A percentile compares a stretch with the other conserved stretches of the same genome.
These are phyloP conservation scores for Thuidium tamariscinum DNA, from an alignment of 225 moss, liverwort and hornwort genomes.

Conservation along the genomic window DNA sequence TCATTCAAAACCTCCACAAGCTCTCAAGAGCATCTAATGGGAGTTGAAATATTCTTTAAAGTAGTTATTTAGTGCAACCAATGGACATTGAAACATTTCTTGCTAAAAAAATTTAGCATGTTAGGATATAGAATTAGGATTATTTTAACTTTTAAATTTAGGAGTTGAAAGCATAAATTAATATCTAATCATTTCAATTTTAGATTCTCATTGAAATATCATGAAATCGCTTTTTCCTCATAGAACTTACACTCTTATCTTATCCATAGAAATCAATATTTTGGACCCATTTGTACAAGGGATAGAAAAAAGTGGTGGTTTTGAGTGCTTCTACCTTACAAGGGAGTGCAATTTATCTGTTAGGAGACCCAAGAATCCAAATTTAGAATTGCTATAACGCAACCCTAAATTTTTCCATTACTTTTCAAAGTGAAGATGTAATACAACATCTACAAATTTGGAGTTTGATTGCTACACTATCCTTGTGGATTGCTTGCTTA, in stretches of 20 bases:
- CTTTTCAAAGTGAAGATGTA: conserved; percentile 21
- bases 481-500: background rate
- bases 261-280: background rate
- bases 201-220: background rate
- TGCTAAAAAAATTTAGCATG: background rate
- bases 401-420: conserved; percentile 37
- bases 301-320: background rate
- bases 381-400: conserved; percentile 30
- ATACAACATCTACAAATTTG: conserved; percentile 17
- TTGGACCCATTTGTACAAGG: background rate
- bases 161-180: background rate
- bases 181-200: background rate
- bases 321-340: background rate
- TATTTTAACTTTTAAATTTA: background rate
- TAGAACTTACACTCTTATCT: background rate
- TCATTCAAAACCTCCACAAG: background rate
- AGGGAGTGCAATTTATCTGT: conserved; percentile 22
- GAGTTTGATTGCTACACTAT: background rate
- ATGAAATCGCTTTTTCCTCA: background rate
- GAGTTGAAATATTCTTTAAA: background rate
- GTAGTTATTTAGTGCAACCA: background rate
- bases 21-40: background rate
- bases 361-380: background rate
- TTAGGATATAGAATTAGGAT: background rate
- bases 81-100: background rate